Evolutionary conservation across 164 flowering plant genomes (phyloP), one percentile per base, ranked within the genome.

Genomic region (Tetracentron sinense): DNA sequence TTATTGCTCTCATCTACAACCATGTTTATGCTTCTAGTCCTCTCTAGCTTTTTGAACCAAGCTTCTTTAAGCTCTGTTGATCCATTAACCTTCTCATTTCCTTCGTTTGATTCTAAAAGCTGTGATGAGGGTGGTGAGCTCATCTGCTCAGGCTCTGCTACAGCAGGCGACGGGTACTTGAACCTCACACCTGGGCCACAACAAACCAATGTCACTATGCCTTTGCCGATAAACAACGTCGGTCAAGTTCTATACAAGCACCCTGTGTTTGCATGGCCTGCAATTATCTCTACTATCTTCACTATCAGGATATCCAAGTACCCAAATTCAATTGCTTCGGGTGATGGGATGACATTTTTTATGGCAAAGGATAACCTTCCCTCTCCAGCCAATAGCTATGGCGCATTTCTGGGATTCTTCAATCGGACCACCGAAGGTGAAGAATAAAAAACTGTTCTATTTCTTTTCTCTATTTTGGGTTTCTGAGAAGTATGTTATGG

Each of bases 311-410:
- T 83, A 49, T 42, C 67, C 12, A 51, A 66, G 27, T 55, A 65
- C 29, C 64, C 76, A 0, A 69, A 72, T 63, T 61, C 73, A 33
- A 28, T 42, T 0, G 53, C 38, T 6, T 64, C 61, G 31, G 88
- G 88, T 19, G 83, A 83, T 67, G 85, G 85, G 10, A 79, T 83
- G 81, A 69, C 81, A 6, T 83, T 83, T 60, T 26, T 83, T 48
- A 63, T 83, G 53, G 81, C 82, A 29, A 69, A 64, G 35, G 67
- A 74, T 58, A 56, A 53, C 12, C 54, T 68, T 27, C 80, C 81
- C 8, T 77, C 80, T 10, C 85, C 83, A 7, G 59, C 63, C 5
- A 54, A 61, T 26, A 81, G 83, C 64, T 60, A 31, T 63, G 87
- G 87, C 25, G 72, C 80, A 1, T 79, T 63, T 58, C 61, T 83